Evolutionary conservation across 176 grass and related monocot species (phyloP), one percentile per base, ranked within the genome.

Genomic region (Paspalum notatum): DNA sequence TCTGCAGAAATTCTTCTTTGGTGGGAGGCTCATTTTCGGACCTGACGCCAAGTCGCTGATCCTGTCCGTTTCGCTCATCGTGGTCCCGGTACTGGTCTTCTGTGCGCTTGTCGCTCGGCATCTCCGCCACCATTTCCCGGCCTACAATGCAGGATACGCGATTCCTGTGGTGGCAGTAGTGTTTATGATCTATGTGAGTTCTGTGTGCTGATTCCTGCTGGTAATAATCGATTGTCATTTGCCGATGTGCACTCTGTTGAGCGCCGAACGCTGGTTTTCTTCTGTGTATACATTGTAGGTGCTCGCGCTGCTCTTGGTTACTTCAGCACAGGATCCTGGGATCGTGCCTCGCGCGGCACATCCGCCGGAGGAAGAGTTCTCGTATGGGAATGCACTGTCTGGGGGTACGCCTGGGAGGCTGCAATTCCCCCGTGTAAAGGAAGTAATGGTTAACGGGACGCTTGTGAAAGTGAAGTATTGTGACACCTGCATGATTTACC

Each of bases 401-500:
- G 85, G 62, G 6, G 91, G 85, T 20, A 89, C 85, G n/a, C 91
- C 91, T 0, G 84, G 71, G 62, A 85, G 87, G 67, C 75, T 91
- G 63, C 86, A 88, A 38, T 81, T 97, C 49, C 86, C 91, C 16
- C 91, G 88, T 37, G 66, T 87, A 7, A 92, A 93, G 81, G 94
- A 97, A 70, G 66, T 93, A 6, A 80, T 76, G 72, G 88, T 93
- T 59, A 89, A 92, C 72, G 91, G 91, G 38, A 72, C 69, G 77
- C 71, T 64, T 54, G 86, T 97, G 44, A 91, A 94, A 71, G 58
- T 94, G 3, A 97, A 97, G 89, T 97, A 93, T 71, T 97, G 94
- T 45, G 86, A 93, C 7, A 97, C 94, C 49, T 97, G 94, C 82
- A 94, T 97, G 94, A 79, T 97, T 59, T 97, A 88, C 72, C 89